These are phyloP conservation scores for Bacterosira constricta DNA, from an alignment of 108 stramenopile genomes.

Conservation along the genomic window DNA sequence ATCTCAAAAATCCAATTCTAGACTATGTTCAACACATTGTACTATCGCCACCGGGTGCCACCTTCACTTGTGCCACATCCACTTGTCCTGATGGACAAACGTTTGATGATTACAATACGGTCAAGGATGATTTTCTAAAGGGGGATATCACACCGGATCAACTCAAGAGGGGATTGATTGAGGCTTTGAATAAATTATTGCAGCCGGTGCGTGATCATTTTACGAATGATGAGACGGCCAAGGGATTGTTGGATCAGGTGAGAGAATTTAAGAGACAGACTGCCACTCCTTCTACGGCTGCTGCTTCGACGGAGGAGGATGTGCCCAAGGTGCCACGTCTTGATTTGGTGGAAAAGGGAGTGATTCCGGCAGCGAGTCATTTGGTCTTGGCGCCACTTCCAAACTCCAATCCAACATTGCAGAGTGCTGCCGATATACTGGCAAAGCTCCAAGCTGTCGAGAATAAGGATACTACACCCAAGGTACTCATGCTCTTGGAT, in stretches of 20 bases:
- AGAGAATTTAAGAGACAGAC: conserved; percentile 77
- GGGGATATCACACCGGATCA: conserved; percentile 78
- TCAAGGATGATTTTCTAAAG: conserved; percentile 82
- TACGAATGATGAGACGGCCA: conserved; percentile 79
- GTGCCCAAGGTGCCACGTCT: conserved; percentile 61
- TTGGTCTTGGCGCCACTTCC: conserved; percentile 89
- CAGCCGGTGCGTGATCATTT: conserved; percentile 98
- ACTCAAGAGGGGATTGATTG: conserved; percentile 83
- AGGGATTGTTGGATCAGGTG: conserved; percentile 88
- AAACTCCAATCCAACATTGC: conserved; percentile 67
- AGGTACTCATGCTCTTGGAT: conserved; percentile 81
- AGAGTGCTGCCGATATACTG: conserved; percentile 72
- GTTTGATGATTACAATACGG: conserved; percentile 66
- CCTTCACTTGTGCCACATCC: conserved; percentile 49
- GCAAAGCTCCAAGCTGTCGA: conserved; percentile 26
- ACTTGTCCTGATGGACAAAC: conserved; percentile 46
- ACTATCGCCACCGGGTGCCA: conserved; percentile 79
- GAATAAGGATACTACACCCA: conserved; percentile 20
- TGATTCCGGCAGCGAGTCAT: conserved; percentile 67
- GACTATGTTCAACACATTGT: conserved; percentile 97
- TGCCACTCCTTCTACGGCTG: background rate
- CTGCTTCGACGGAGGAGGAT: conserved; percentile 35
- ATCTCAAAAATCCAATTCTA: conserved; percentile 93
- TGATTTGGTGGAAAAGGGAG: conserved; percentile 63
- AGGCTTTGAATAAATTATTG: conserved; percentile 86